Evolutionary conservation across 2,329 filamentous ascomycete species (phyloP).

Genomic region (Tolypocladium pustulatum): DNA sequence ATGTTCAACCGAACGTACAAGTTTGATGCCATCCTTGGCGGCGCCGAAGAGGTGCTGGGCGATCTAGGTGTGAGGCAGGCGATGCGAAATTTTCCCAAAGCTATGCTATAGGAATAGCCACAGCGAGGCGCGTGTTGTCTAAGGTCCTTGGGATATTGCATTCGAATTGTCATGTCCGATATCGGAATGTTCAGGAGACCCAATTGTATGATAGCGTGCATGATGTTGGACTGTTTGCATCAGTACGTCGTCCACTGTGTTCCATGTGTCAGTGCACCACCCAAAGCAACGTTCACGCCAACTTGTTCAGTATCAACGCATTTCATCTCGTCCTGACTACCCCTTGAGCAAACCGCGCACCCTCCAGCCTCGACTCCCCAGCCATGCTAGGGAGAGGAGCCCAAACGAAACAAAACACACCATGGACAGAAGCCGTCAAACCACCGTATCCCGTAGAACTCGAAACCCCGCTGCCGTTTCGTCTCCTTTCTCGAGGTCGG

Average conservation of each 20-base stretch:
- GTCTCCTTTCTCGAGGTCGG: conserved; percentile 13
- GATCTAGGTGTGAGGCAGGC: conserved; percentile 78
- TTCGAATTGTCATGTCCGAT: neutral
- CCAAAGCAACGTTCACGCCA: conserved; percentile 7
- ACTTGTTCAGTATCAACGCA: conserved; percentile 19
- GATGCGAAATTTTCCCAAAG: conserved; percentile 75
- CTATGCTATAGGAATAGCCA: conserved; percentile 53
- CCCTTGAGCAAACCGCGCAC: conserved; percentile 18
- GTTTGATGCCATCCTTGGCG: conserved; percentile 68
- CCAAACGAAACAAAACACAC: conserved; percentile 7
- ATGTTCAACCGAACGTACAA: conserved; percentile 80
- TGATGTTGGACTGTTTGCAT: neutral
- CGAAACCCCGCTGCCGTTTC: conserved; percentile 14
- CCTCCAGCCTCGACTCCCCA: conserved; percentile 9
- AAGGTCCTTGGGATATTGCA: neutral
- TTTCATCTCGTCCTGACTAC: conserved; percentile 27
- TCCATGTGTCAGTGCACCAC: neutral
- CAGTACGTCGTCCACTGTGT: neutral
- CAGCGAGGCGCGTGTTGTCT: neutral
- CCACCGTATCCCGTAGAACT: conserved; percentile 10
- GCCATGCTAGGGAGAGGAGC: conserved; percentile 1
- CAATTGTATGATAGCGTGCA: neutral
- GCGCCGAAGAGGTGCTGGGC: conserved; percentile 71
- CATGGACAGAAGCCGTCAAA: conserved; percentile 9
- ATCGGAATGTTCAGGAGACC: neutral